Evolutionary conservation across 768 basidiomycete species (phyloP), one percentile per base, ranked within the genome.

Genomic region (Albatrellus ellisii): DNA sequence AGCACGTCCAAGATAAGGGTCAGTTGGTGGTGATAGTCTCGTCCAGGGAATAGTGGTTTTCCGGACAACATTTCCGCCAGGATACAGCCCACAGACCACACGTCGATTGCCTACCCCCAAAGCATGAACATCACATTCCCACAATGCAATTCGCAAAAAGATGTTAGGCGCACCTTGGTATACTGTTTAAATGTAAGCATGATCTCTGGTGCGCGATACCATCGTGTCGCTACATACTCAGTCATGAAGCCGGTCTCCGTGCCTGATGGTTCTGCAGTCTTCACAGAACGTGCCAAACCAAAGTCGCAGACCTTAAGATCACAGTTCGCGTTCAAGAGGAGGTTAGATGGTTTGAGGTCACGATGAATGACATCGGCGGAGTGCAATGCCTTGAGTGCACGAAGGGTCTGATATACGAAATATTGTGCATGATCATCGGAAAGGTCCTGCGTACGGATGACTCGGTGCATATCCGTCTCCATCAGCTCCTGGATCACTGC

Each of bases 131-230:
- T n/a, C n/a, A n/a, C n/a, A n/a, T n/a, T n/a, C n/a, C n/a, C n/a
- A n/a, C n/a, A n/a, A n/a, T n/a, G n/a, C n/a, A n/a, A n/a, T n/a
- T n/a, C n/a, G n/a, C n/a, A n/a, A n/a, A n/a, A n/a, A n/a, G n/a
- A n/a, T n/a, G n/a, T 11, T 25, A 20, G 11, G 46, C 61, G 42
- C 44, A 75, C 83, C 65, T 91, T 91, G 39, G 92, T 94, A 64
- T 99, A 99, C 59, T 95, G 85, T 59, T 95, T 94, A 71, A 97
- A 98, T 8, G 91, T 95, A 39, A 99, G 71, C 95, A 99, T 99
- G 65, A 99, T 92, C 60, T 99, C 95, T 0, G 95, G 95, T 0
- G 95, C 95, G 27, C 95, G 79, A 57, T 98, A 99, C 95, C 95
- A 99, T 52, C 95, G 71, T 20, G 95, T 98, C 2, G 95, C 94